Conservation (phyloP, 2,329 filamentous ascomycete genomes). For the Bipolaris zeicola region DNA sequence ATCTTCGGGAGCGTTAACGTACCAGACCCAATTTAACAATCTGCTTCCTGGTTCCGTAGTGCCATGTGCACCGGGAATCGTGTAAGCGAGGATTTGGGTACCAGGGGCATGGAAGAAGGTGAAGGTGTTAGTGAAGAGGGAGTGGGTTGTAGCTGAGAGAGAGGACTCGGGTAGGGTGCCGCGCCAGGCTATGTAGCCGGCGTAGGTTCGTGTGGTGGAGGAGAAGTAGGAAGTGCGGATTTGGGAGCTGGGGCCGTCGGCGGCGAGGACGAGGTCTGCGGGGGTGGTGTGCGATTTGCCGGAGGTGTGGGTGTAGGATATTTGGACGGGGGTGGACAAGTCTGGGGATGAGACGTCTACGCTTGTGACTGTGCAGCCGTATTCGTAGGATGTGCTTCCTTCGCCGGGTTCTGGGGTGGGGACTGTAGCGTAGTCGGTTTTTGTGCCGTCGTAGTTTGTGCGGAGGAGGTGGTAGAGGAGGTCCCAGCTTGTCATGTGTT, state of each 20-base stretch:
- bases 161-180: slow-evolving; percentile 32
- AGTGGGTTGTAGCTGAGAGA: slow-evolving; percentile 17
- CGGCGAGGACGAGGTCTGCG: slow-evolving; percentile 31
- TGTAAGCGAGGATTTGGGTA: slow-evolving; percentile 40
- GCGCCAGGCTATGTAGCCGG: slow-evolving; percentile 37
- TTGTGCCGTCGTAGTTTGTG: slow-evolving; percentile 31
- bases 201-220: slow-evolving; percentile 26
- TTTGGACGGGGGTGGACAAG: slow-evolving; percentile 8
- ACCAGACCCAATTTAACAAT: slow-evolving; percentile 56
- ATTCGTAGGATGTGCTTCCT: slow-evolving; percentile 23
- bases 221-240: slow-evolving; percentile 25
- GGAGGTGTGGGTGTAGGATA: slow-evolving; percentile 17
- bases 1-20: slow-evolving; percentile 47
- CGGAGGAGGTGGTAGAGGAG: slow-evolving; percentile 34
- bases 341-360: slow-evolving; percentile 10
- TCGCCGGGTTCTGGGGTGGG: slow-evolving; percentile 18
- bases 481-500: slow-evolving; percentile 41
- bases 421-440: slow-evolving; percentile 26
- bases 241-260: slow-evolving; percentile 34
- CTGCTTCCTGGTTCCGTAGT: slow-evolving; percentile 45
- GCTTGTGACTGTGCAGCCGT: slow-evolving; percentile 24
- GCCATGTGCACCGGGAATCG: slow-evolving; percentile 51
- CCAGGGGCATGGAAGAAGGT: slow-evolving; percentile 26
- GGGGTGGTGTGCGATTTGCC: slow-evolving; percentile 7
- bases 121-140: slow-evolving; percentile 27